Percentiles rank a stretch among this genome's conserved stretches.
Evolutionary conservation across 495 filamentous ascomycete genomes (phyloP).

Genomic region (Xylaria grammica): DNA sequence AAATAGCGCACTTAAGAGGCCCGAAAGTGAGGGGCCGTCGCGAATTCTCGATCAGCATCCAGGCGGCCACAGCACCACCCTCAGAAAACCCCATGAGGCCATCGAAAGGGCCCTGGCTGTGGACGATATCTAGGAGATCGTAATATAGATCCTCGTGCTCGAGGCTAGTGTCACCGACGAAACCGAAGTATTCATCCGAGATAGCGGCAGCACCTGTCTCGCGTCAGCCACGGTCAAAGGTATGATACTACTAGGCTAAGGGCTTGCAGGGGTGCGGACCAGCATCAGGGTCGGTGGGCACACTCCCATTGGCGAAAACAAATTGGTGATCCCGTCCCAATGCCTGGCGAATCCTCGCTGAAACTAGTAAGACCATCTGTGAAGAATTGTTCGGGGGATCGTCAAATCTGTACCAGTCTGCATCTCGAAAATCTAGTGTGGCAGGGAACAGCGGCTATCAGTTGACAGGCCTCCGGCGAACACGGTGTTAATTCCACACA

Average conservation of each 20-base stretch:
- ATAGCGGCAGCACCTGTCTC: constrained; percentile 33
- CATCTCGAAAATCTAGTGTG: constrained; percentile 34
- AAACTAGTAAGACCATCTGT: constrained; percentile 1
- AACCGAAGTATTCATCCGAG: constrained; percentile 36
- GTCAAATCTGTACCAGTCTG: constrained; percentile 28
- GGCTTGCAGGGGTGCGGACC: constrained; percentile 24
- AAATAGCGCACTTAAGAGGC: constrained; percentile 33
- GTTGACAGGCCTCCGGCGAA: neutral
- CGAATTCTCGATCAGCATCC: constrained; percentile 38
- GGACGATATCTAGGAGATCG: constrained; percentile 30
- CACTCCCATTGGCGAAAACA: constrained; percentile 34
- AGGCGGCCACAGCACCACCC: constrained; percentile 63
- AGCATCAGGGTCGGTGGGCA: constrained; percentile 30
- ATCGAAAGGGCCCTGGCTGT: constrained; percentile 62
- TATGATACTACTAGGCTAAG: neutral
- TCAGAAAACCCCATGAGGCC: constrained; percentile 71
- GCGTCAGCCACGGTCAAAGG: constrained; percentile 12
- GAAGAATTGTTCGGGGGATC: neutral
- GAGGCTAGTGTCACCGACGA: constrained; percentile 27
- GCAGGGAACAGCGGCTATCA: neutral
- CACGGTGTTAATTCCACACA: constrained; percentile 18
- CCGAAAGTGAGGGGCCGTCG: constrained; percentile 30
- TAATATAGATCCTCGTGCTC: constrained; percentile 29
- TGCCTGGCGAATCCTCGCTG: constrained; percentile 32
- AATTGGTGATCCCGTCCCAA: constrained; percentile 36